These are phyloP conservation scores for Secale cereale DNA, from an alignment of 176 grass and related monocot genomes.

Conservation along the genomic window DNA sequence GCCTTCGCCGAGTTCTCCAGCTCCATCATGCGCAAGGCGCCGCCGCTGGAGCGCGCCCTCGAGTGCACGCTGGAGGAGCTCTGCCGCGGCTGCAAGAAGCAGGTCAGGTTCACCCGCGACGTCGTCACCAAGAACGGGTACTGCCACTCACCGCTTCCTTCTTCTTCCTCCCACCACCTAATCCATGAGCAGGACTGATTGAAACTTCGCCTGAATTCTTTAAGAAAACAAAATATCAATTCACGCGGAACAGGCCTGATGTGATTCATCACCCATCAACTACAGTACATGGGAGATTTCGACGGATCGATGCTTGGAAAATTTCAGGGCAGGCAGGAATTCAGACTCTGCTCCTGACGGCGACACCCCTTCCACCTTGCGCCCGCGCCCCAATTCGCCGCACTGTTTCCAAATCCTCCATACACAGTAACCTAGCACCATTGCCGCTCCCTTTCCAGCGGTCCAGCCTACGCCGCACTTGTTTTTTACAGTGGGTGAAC, in stretches of 20 bases:
- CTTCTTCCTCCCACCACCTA: background rate
- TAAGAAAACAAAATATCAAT: background rate
- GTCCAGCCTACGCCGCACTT: slow-evolving; percentile 29
- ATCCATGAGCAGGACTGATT: slow-evolving; percentile 9
- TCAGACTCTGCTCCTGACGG: slow-evolving; percentile 27
- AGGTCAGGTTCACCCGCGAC: slow-evolving; percentile 70
- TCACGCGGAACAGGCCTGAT: background rate
- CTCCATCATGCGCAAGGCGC: slow-evolving; percentile 81
- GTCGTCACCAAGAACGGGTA: slow-evolving; percentile 83
- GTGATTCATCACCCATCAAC: background rate
- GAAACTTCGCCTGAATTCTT: slow-evolving; percentile 12
- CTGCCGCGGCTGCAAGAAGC: slow-evolving; percentile 84
- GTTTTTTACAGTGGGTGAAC: slow-evolving; percentile 30
- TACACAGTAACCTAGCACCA: slow-evolving; percentile 25
- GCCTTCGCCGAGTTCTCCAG: slow-evolving; percentile 71
- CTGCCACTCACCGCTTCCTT: background rate
- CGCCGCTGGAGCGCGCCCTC: slow-evolving; percentile 69
- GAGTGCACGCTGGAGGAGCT: slow-evolving; percentile 98
- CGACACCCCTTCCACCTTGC: slow-evolving; percentile 21
- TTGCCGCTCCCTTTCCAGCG: slow-evolving; percentile 29
- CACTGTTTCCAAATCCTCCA: slow-evolving; percentile 17
- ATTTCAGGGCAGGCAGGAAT: slow-evolving; percentile 30
- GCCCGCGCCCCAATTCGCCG: slow-evolving; percentile 9
- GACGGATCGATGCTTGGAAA: slow-evolving; percentile 19
- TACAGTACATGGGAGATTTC: background rate